Conservation (phyloP, 202 grass and related monocot genomes). For the Setaria viridis region DNA sequence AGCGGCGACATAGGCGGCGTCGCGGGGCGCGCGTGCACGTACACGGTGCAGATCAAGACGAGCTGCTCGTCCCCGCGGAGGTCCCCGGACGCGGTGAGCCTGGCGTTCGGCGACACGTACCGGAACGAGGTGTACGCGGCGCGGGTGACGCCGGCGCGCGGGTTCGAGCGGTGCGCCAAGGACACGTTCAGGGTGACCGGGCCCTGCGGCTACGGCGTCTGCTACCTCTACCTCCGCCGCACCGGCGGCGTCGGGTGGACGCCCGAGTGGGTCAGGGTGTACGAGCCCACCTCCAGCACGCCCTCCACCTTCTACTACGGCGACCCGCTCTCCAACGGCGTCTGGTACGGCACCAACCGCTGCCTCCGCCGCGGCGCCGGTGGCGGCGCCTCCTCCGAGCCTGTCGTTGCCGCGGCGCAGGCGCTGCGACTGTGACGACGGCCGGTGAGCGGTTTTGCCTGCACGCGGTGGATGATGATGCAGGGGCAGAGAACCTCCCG, state of each 20-base stretch:
- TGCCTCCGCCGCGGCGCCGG: conserved; percentile 41
- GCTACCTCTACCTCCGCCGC: conserved; percentile 87
- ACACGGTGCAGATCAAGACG: conserved; percentile 87
- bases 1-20: not conserved
- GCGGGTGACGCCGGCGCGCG: conserved; percentile 40
- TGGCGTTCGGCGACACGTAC: conserved; percentile 83
- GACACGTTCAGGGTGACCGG: conserved; percentile 76
- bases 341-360: conserved; percentile 80
- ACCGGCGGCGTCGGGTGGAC: conserved; percentile 63
- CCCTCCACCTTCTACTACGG: conserved; percentile 79
- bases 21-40: conserved; percentile 44
- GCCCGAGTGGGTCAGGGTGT: conserved; percentile 76
- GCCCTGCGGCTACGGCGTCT: conserved; percentile 86
- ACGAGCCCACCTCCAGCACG: conserved; percentile 49
- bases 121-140: conserved; percentile 79
- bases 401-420: not conserved
- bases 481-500: too few relatives aligned
- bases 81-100: conserved; percentile 62
- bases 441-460: not conserved
- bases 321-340: conserved; percentile 52
- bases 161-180: conserved; percentile 76
- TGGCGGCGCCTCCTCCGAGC: not conserved
- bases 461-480: too few relatives aligned
- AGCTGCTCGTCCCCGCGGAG: conserved; percentile 70
- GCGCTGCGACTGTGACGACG: not conserved